A percentile compares a stretch with the other conserved stretches of the same genome.
phyloP scores from a whole-genome alignment of 352 stramenopile genomes.

The Globisporangium emineosum region DNA sequence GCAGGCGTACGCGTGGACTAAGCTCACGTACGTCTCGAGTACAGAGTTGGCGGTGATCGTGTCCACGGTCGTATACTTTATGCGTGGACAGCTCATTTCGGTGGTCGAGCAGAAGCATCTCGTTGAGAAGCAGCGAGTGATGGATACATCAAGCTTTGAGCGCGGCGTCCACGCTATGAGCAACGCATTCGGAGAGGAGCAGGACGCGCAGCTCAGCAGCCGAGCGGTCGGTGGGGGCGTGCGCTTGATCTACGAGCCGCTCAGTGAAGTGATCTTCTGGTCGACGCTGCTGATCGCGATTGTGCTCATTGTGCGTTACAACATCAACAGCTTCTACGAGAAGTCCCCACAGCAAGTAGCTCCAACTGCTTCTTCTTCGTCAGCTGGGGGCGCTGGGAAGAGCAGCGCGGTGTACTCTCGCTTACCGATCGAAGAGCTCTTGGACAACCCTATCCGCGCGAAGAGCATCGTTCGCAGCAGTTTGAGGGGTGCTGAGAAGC shows the following conservation, averaged over 20 bases:
- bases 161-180: not conserved
- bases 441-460: not conserved
- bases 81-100: not conserved
- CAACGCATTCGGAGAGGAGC: not conserved
- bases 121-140: not conserved
- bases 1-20: constrained; percentile 31
- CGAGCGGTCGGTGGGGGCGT: not conserved
- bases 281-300: not conserved
- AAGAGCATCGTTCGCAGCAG: constrained; percentile 5
- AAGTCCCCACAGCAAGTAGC: not conserved
- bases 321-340: not conserved
- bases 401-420: not conserved
- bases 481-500: not conserved
- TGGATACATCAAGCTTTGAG: not conserved
- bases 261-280: constrained; percentile 1
- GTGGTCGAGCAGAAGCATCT: constrained; percentile 2
- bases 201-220: not conserved
- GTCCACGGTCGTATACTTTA: constrained; percentile 4
- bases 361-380: not conserved
- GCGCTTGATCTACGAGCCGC: not conserved
- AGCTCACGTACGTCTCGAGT: constrained; percentile 29
- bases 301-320: constrained; percentile 2
- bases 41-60: constrained; percentile 26
- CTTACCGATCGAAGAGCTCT: constrained; percentile 4
- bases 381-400: no score